Evolutionary conservation across 1,284 basidiomycete species (phyloP).

Genomic region (Chiua sp.): DNA sequence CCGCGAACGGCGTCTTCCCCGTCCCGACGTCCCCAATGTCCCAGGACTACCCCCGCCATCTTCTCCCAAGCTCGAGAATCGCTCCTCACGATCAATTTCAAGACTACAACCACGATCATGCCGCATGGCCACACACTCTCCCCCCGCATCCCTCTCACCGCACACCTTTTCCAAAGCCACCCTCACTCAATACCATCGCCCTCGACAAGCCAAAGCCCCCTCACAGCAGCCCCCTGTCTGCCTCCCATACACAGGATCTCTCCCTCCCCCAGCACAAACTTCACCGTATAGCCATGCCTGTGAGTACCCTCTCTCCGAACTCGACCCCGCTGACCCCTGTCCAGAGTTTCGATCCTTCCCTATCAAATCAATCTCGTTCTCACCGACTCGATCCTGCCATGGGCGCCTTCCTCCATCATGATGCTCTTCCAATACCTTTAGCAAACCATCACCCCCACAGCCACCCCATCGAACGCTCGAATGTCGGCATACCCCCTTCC

Average conservation of each 20-base stretch:
- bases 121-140: conserved; percentile 25
- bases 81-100: conserved; percentile 20
- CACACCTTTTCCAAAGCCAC: conserved; percentile 22
- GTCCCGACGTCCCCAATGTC: conserved; percentile 21
- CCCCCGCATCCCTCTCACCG: conserved; percentile 19
- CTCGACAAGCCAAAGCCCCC: conserved; percentile 12
- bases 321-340: conserved; percentile 9
- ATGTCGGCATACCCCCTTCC: conserved; percentile 66
- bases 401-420: conserved; percentile 19
- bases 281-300: conserved; percentile 18
- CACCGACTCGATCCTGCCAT: conserved; percentile 19
- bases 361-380: conserved; percentile 16
- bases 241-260: conserved; percentile 13
- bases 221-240: conserved; percentile 12
- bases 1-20: conserved; percentile 60
- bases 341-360: conserved; percentile 28
- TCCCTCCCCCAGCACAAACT: conserved; percentile 18
- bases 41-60: conserved; percentile 21
- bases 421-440: conserved; percentile 26
- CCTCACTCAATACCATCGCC: conserved; percentile 6
- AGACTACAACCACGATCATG: conserved; percentile 27
- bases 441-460: conserved; percentile 38
- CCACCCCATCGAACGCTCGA: conserved; percentile 54
- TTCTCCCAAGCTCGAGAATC: conserved; percentile 8
- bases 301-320: conserved; percentile 12